phyloP scores from a whole-genome alignment of 345 rosid species.

The Isatis tinctoria region DNA sequence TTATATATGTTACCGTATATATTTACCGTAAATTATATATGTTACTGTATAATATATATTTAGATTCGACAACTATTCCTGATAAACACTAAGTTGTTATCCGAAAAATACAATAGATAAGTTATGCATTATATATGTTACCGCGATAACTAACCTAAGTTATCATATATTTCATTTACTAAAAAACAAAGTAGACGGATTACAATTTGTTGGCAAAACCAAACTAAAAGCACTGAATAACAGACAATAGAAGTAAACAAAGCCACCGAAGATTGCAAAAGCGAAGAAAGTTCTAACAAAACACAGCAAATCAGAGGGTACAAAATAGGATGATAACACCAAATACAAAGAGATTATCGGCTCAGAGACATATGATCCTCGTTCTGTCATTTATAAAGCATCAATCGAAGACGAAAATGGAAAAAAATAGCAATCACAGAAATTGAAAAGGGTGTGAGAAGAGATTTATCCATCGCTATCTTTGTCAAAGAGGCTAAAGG shows the following conservation, averaged over 20 bases:
- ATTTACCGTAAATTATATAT: no score
- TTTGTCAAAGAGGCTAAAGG: conserved; percentile 32
- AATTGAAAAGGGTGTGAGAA: background rate
- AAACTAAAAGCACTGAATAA: background rate
- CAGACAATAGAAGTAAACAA: background rate
- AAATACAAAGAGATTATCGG: background rate
- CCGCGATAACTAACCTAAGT: no score
- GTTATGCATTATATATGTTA: no score
- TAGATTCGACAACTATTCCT: no score
- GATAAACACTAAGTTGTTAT: no score
- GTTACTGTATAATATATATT: no score
- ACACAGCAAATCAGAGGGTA: background rate
- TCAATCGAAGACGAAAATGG: background rate
- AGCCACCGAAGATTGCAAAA: background rate
- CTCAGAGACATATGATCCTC: background rate
- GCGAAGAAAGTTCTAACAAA: background rate
- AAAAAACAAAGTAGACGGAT: no score
- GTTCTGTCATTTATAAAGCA: background rate
- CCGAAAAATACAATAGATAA: no score
- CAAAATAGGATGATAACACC: background rate
- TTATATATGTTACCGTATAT: no score
- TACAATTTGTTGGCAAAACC: no score
- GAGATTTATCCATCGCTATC: conserved; percentile 29
- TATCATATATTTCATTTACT: no score
- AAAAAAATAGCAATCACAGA: background rate